These are phyloP conservation scores for Chalciporus chontae DNA, from an alignment of 768 basidiomycete species.

Conservation along the genomic window DNA sequence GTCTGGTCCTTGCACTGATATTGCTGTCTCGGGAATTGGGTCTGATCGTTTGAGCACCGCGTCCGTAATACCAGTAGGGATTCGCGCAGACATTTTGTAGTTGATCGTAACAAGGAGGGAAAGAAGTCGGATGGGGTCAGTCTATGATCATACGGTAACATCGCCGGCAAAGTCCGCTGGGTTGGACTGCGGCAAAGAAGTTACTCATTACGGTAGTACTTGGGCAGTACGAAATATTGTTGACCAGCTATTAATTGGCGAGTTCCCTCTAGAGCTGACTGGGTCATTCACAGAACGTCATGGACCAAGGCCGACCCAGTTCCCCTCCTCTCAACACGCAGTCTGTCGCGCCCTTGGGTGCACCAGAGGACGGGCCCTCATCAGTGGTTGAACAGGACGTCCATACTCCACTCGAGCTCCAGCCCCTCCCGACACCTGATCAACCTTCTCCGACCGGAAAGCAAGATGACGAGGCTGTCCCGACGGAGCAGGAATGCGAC, in stretches of 20 bases:
- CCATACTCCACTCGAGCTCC: slow-evolving; percentile 4
- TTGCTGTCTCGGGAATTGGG: slow-evolving; percentile 58
- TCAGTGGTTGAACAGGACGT: slow-evolving; percentile 6
- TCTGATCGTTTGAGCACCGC: slow-evolving; percentile 79
- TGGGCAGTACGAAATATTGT: neutral
- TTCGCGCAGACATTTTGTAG: slow-evolving; percentile 13
- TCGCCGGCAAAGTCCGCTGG: slow-evolving; percentile 28
- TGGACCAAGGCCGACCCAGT: slow-evolving; percentile 16
- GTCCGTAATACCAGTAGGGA: slow-evolving; percentile 62
- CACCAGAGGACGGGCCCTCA: slow-evolving; percentile 7
- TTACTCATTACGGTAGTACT: neutral
- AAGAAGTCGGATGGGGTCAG: too few species aligned
- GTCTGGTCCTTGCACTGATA: slow-evolving; percentile 83
- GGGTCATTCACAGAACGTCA: slow-evolving; percentile 4
- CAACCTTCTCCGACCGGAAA: slow-evolving; percentile 1
- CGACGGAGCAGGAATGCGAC: neutral
- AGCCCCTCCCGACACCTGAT: slow-evolving; percentile 3
- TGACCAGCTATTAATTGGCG: too few species aligned
- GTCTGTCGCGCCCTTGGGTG: neutral
- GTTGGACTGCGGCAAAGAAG: neutral
- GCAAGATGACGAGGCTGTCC: neutral
- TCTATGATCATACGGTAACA: too few species aligned
- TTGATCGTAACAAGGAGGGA: neutral
- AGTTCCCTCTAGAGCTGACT: neutral
- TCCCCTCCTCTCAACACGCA: slow-evolving; percentile 2